Evolutionary conservation across 805 yeast species (phyloP), one percentile per base, ranked within the genome.

Genomic region (Candida saitoana): DNA sequence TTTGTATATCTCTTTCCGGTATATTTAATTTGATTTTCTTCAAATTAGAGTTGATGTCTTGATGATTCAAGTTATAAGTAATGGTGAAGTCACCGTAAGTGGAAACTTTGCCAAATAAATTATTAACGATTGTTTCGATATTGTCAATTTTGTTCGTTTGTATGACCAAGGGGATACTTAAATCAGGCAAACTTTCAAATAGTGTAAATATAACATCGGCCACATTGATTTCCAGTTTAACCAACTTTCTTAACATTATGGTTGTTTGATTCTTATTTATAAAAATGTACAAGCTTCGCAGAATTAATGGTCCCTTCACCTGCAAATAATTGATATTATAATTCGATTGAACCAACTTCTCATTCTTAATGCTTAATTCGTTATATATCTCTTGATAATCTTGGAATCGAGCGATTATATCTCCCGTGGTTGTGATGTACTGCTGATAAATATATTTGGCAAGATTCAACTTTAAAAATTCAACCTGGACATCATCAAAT

Each of bases 11-110:
- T 4, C 24, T 36, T 3, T 43, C 41, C 1, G 61, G 60, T 5
- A 62, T 50, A 16, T 50, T 54, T 5, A 62, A 41, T 2, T 52
- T 43, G 2, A 62, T 55, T 34, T 57, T 46, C 18, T 51, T 45
- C 20, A 63, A 42, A 27, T 50, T 49, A 17, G 40, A 48, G 31
- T 51, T 49, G 30, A 50, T 49, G 18, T 40, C 41, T 4, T 14
- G 29, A 17, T 31, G 36, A 14, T 31, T 22, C 18, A 19, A 19
- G 36, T 15, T 25, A 15, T 34, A 16, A 22, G 36, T 15, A 16
- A 33, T 5, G 18, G 9, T 30, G 25, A 27, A 14, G 11, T 31
- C 37, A 3, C 40, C 20, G n/a, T 45, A n/a, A 12, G 18, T 25
- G 40, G 36, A 39, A 24, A 46, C 11, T 24, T 37, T 15, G 22